A percentile compares a stretch with the other conserved stretches of the same genome.
These are phyloP conservation scores for Arachnomyces sp. DNA, from an alignment of 2,329 filamentous ascomycete genomes.

Conservation along the genomic window DNA sequence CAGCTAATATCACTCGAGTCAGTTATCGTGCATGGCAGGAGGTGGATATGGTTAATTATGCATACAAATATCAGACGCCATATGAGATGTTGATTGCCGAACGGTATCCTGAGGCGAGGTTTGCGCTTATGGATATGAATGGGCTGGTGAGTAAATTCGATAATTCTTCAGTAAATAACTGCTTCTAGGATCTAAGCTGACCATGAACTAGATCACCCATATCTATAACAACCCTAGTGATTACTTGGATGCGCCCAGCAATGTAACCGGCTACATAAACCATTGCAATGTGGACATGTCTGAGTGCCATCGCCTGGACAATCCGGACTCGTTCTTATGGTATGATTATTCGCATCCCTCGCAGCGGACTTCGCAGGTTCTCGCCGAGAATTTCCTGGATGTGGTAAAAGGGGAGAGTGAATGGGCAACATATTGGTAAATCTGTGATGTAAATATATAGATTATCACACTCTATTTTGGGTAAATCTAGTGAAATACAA, in stretches of 20 bases:
- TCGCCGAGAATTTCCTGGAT: constrained; percentile 49
- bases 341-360: constrained; percentile 67
- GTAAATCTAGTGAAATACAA: no score
- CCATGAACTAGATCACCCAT: constrained; percentile 45
- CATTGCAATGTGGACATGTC: constrained; percentile 41
- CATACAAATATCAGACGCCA: constrained; percentile 45
- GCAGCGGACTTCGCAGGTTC: constrained; percentile 50
- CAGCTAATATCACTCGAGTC: constrained; percentile 43
- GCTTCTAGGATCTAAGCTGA: not conserved
- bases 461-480: no score
- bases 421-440: constrained; percentile 19
- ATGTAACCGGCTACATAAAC: constrained; percentile 52
- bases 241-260: constrained; percentile 57
- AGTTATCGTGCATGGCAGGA: constrained; percentile 45
- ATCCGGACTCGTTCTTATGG: constrained; percentile 59
- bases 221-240: constrained; percentile 52
- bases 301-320: constrained; percentile 35
- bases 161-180: constrained; percentile 4
- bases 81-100: constrained; percentile 36
- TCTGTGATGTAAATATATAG: no score
- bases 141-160: constrained; percentile 39
- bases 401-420: constrained; percentile 41
- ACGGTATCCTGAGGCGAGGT: constrained; percentile 46
- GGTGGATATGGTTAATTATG: constrained; percentile 42
- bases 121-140: constrained; percentile 62